Percentiles rank a stretch among this genome's conserved stretches.
These are phyloP conservation scores for Oryza nivara DNA, from an alignment of 176 grass and related monocot species.

Conservation along the genomic window DNA sequence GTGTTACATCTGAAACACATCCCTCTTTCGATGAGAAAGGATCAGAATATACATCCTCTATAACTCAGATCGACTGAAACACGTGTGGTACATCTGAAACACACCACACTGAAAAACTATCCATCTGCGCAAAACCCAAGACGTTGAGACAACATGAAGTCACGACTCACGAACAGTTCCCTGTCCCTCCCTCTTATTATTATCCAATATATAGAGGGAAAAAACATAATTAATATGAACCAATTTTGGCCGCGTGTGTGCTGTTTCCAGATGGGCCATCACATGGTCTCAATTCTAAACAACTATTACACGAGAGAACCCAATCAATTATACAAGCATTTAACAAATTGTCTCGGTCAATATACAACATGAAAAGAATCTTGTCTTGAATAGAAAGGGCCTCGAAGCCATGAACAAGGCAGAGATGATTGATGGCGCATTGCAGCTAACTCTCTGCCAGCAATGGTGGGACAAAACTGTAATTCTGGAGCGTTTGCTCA, in stretches of 20 bases:
- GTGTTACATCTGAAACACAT: too few species aligned
- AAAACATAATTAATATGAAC: neutral
- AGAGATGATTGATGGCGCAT: neutral
- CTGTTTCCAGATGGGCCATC: slow-evolving; percentile 13
- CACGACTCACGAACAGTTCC: neutral
- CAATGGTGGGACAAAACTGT: slow-evolving; percentile 75
- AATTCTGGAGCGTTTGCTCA: slow-evolving; percentile 71
- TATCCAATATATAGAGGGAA: neutral
- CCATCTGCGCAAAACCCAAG: neutral
- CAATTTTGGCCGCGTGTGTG: neutral
- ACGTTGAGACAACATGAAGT: neutral
- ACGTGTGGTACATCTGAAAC: neutral
- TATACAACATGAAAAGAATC: neutral
- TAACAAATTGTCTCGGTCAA: neutral
- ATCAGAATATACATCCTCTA: too few species aligned
- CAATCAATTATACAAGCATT: neutral
- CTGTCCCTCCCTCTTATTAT: neutral
- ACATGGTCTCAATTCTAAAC: slow-evolving; percentile 33
- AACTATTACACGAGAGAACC: neutral
- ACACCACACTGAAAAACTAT: neutral
- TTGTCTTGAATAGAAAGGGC: neutral
- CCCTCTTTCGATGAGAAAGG: too few species aligned
- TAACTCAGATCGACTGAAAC: too few species aligned
- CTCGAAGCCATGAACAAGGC: neutral
- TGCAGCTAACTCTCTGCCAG: slow-evolving; percentile 41